Evolutionary conservation across 2,329 filamentous ascomycete species (phyloP).

Genomic region (Decorospora gaudefroyi): DNA sequence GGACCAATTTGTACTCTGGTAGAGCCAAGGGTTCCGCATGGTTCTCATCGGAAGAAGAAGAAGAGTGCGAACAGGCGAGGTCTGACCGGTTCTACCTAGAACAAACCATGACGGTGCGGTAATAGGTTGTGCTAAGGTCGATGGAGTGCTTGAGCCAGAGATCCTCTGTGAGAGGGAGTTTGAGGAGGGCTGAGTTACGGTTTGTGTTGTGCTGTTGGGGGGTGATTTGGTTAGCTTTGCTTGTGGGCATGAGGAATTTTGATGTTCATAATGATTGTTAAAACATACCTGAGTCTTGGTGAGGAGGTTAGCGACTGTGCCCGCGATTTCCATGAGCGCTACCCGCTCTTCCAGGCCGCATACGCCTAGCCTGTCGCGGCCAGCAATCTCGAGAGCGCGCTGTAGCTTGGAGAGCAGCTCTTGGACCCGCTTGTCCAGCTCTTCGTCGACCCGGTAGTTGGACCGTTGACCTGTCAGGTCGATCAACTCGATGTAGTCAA

Average conservation of each 20-base stretch:
- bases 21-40: not conserved
- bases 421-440: constrained; percentile 38
- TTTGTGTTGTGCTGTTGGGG: constrained; percentile 14
- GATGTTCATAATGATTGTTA: not conserved
- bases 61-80: no score
- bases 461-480: constrained; percentile 40
- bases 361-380: constrained; percentile 48
- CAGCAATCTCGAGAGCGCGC: constrained; percentile 44
- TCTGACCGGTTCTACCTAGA: constrained; percentile 6
- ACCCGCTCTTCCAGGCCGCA: constrained; percentile 62
- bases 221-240: constrained; percentile 50
- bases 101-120: constrained; percentile 57
- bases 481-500: constrained; percentile 61
- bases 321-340: constrained; percentile 80
- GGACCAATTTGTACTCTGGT: not conserved
- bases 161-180: constrained; percentile 72
- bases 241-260: no score
- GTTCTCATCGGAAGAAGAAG: no score
- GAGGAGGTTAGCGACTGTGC: constrained; percentile 69
- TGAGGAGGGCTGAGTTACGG: constrained; percentile 58
- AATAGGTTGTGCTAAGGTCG: constrained; percentile 71
- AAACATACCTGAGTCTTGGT: constrained; percentile 49
- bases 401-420: constrained; percentile 44
- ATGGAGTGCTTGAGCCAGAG: constrained; percentile 71
- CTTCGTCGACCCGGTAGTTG: constrained; percentile 39